Conservation (phyloP, 148 eudicot species). For the Diospyros lotus region DNA sequence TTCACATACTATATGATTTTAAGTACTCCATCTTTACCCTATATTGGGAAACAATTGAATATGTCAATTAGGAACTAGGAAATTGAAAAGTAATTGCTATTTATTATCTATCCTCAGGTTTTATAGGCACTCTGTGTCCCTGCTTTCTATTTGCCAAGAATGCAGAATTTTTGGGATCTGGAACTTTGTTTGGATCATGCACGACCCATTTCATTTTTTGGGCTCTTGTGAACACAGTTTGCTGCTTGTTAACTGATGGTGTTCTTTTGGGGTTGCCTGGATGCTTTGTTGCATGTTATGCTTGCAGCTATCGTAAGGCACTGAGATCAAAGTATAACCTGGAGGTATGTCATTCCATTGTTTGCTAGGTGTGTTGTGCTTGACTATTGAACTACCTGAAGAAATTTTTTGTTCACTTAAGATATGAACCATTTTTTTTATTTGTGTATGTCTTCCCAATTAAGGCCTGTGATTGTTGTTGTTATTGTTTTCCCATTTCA, state of each 20-base stretch:
- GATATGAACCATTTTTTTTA: too few relatives aligned
- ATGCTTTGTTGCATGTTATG: slow-evolving; percentile 72
- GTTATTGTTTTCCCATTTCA: too few relatives aligned
- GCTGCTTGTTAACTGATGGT: slow-evolving; percentile 74
- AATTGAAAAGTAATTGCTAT: slow-evolving; percentile 5
- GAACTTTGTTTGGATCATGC: slow-evolving; percentile 66
- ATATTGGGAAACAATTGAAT: neutral
- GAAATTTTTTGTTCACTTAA: neutral
- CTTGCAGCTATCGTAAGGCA: slow-evolving; percentile 62
- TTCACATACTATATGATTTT: neutral
- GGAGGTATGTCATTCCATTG: slow-evolving; percentile 40
- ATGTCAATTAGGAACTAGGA: neutral
- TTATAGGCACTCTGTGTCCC: slow-evolving; percentile 70
- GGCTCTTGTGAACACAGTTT: slow-evolving; percentile 59
- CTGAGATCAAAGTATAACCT: slow-evolving; percentile 64
- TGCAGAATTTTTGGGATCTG: slow-evolving; percentile 78
- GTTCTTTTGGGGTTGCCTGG: slow-evolving; percentile 66
- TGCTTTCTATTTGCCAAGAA: slow-evolving; percentile 85
- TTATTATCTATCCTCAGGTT: slow-evolving; percentile 37
- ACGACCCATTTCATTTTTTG: slow-evolving; percentile 62
- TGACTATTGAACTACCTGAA: neutral
- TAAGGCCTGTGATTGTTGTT: too few relatives aligned
- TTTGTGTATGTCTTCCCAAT: too few relatives aligned
- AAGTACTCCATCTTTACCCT: neutral
- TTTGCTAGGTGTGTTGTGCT: neutral